Evolutionary conservation across 2,329 filamentous ascomycete genomes (phyloP).

Genomic region (Beauveria sp.): DNA sequence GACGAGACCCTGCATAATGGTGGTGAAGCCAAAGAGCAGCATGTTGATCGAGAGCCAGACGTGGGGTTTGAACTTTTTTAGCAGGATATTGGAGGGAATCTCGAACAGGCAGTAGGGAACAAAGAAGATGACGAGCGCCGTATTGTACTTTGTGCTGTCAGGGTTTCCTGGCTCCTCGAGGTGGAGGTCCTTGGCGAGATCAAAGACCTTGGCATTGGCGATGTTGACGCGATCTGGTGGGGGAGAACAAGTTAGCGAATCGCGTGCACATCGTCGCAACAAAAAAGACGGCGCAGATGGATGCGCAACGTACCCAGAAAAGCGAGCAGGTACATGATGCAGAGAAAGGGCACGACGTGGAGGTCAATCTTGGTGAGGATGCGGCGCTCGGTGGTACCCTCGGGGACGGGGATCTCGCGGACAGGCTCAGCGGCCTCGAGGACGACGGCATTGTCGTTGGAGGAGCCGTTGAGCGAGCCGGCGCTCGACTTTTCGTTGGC

Average conservation of each 20-base stretch:
- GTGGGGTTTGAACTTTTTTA: conserved; percentile 42
- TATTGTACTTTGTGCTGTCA: conserved; percentile 58
- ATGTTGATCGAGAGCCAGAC: conserved; percentile 76
- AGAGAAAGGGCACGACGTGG: conserved; percentile 64
- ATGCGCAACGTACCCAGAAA: conserved; percentile 44
- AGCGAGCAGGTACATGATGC: conserved; percentile 62
- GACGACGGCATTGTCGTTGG: conserved; percentile 9
- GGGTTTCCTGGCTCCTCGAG: conserved; percentile 45
- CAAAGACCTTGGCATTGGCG: conserved; percentile 65
- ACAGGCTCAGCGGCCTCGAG: not conserved
- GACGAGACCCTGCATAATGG: conserved; percentile 69
- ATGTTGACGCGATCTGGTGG: conserved; percentile 62
- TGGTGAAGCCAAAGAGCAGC: conserved; percentile 73
- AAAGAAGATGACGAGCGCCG: conserved; percentile 73
- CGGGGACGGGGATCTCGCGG: conserved; percentile 24
- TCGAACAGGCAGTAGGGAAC: conserved; percentile 67
- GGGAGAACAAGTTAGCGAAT: not conserved
- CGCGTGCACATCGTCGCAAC: not conserved
- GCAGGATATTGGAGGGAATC: conserved; percentile 48
- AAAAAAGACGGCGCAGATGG: not conserved
- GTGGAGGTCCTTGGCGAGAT: conserved; percentile 53
- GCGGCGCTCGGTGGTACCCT: conserved; percentile 53
- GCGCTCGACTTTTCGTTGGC: conserved; percentile 15
- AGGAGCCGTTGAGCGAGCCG: conserved; percentile 13
- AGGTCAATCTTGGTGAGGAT: conserved; percentile 65